Evolutionary conservation across 805 yeast genomes (phyloP), one percentile per base, ranked within the genome.

Genomic region (Suhomyces sp.): DNA sequence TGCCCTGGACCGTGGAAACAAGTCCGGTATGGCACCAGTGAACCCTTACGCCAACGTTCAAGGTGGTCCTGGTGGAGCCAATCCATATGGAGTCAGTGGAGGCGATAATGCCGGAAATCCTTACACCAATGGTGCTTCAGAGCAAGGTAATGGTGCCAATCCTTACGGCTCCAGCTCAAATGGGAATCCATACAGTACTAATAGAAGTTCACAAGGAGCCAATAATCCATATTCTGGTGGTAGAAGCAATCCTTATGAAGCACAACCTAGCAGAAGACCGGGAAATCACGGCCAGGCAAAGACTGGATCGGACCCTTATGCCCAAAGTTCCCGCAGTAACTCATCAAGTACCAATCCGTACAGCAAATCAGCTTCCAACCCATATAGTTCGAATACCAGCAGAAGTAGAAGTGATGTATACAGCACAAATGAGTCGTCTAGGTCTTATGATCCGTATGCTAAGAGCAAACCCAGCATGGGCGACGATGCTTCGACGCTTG

Each of bases 1-100:
- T 60, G 85, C 85, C 31, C 75, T 73, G 53, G 77, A 78, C 52
- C 61, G 77, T 31, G 71, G 64, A 45, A 53, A 48, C 29, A 69
- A 66, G 44, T 73, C 76, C 17, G 77, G 73, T 9, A 59, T 73
- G 15, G 69, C 71, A 2, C 79, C 79, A 1, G 74, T 64, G 7
- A 76, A 76, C 52, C 78, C 81, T 0, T 73, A 74, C 55, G 74
- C 76, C 38, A 70, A 69, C 48, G 60, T 73, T 38, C 36, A 40
- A 9, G 27, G 26, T 12, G 40, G 46, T 4, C 46, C 31, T 9
- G 54, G 50, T 2, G 52, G 50, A 9, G 46, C 45, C n/a, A 49
- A 49, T 17, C 49, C 55, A 8, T 50, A 48, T 15, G 46, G 48
- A 12, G 22, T 27, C 4, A 23, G 33, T 6, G 47, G 47, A 2